These are phyloP conservation scores for Septoria linicola DNA, from an alignment of 2,329 filamentous ascomycete species.

Conservation along the genomic window DNA sequence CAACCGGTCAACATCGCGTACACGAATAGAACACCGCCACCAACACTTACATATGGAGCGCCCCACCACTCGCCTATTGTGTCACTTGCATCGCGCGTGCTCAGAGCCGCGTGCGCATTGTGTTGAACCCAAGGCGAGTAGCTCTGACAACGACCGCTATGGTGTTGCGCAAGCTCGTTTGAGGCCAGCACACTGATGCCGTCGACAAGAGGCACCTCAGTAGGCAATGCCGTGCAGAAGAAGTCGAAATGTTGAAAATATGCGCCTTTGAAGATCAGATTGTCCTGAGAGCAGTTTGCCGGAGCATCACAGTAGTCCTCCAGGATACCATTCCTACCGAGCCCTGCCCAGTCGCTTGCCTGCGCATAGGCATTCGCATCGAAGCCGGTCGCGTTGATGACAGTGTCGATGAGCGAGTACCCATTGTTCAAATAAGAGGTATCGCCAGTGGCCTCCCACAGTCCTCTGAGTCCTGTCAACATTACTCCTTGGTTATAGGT, in stretches of 20 bases:
- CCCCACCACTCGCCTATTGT: conserved; percentile 92
- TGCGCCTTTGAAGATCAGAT: conserved; percentile 90
- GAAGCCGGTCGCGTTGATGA: conserved; percentile 80
- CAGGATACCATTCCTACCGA: conserved; percentile 76
- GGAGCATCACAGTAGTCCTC: conserved; percentile 80
- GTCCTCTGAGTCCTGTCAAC: conserved; percentile 74
- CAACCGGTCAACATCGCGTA: conserved; percentile 2
- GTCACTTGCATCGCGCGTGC: conserved; percentile 54
- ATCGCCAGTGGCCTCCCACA: conserved; percentile 77
- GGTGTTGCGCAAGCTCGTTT: conserved; percentile 41
- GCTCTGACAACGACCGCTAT: conserved; percentile 60
- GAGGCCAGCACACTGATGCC: conserved; percentile 46
- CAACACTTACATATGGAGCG: conserved; percentile 20
- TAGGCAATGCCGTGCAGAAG: conserved; percentile 70
- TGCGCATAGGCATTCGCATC: conserved; percentile 15
- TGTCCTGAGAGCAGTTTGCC: conserved; percentile 76
- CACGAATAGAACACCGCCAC: background rate
- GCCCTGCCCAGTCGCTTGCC: conserved; percentile 61
- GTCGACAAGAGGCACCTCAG: conserved; percentile 43
- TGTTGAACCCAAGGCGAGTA: conserved; percentile 76
- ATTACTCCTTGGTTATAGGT: conserved; percentile 96
- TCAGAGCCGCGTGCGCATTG: conserved; percentile 72
- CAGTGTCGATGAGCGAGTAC: conserved; percentile 69
- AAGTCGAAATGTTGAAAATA: conserved; percentile 86
- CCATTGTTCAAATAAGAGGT: conserved; percentile 73